A percentile compares a stretch with the other conserved stretches of the same genome.
phyloP scores from a whole-genome alignment of 495 filamentous ascomycete species.

The Massariosphaeria phaeospora region DNA sequence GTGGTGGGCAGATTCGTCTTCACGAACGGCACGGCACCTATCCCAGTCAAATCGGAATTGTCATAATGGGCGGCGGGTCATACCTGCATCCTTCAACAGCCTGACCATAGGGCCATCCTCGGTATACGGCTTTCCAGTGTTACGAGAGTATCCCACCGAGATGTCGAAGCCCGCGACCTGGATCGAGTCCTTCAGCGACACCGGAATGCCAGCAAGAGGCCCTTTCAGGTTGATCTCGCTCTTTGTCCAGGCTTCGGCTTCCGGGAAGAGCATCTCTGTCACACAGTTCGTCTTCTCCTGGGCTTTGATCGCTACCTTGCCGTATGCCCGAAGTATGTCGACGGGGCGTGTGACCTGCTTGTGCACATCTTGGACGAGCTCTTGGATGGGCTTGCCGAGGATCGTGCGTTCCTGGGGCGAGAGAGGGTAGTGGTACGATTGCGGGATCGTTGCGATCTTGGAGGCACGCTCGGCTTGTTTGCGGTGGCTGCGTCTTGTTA shows the following conservation, averaged over 20 bases:
- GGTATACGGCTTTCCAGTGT: slow-evolving; percentile 58
- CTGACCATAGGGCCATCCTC: slow-evolving; percentile 71
- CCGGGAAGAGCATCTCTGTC: slow-evolving; percentile 80
- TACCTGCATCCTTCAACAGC: slow-evolving; percentile 81
- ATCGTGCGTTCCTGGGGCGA: slow-evolving; percentile 57
- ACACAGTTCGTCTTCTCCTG: slow-evolving; percentile 86
- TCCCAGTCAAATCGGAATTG: background rate
- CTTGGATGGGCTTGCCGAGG: slow-evolving; percentile 67
- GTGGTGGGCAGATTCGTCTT: slow-evolving; percentile 95
- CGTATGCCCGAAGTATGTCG: slow-evolving; percentile 81
- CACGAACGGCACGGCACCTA: slow-evolving; percentile 86
- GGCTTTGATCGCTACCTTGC: slow-evolving; percentile 78
- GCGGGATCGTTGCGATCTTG: slow-evolving; percentile 62
- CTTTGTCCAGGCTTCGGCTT: slow-evolving; percentile 70
- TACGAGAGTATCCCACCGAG: slow-evolving; percentile 73
- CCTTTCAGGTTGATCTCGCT: slow-evolving; percentile 69
- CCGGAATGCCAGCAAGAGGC: slow-evolving; percentile 82
- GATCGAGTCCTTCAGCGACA: slow-evolving; percentile 85
- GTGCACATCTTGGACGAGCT: slow-evolving; percentile 75
- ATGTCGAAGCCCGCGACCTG: slow-evolving; percentile 82
- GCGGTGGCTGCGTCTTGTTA: slow-evolving; percentile 52
- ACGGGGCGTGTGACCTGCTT: slow-evolving; percentile 57
- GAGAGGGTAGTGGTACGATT: slow-evolving; percentile 61
- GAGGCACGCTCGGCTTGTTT: slow-evolving; percentile 72
- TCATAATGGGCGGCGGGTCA: slow-evolving; percentile 3